Base-by-base conservation (phyloP, 331 rosid genomes). In the Prunus yedoensis region DNA sequence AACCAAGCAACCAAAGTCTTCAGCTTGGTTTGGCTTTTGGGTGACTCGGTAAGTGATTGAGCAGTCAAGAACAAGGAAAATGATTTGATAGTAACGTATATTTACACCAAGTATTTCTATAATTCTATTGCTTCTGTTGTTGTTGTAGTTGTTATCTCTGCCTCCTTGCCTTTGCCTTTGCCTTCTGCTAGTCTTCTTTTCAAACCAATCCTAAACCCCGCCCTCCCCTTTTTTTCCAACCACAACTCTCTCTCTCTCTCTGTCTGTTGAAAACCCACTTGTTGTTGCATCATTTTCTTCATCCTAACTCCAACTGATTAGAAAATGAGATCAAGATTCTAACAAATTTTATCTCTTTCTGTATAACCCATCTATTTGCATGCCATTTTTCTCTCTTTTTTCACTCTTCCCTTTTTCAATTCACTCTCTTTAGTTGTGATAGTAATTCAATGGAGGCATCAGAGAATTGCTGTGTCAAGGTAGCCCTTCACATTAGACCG, bases 401-500 rank as follows among this genome's bases (percentile, higher is more conserved):
- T 52, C 41, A 4, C 41, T 35, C 8, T 10, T 16, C 5, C 50
- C 10, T 46, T 23, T 50, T 50, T 71, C 4, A 35, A 3, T 4
- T 51, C 64, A 60, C 45, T 46, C 6, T 66, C 62, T 28, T 20
- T 17, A 35, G 6, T 35, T 20, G 21, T 4, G 30, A 50, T 38
- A 28, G 66, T 12, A 15, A 53, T 65, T 57, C 20, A 77, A 73
- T 91, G 97, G 94, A 91, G 68, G 38, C 87, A 7, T 72, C 89
- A 50, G 92, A 91, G 74, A 89, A 86, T 81, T 91, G 94, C 47
- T 75, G 78, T 18, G 97, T 91, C 3, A 91, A 91, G 85, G 97
- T 91, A 68, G 94, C 94, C 62, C 85, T 91, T 79, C 97, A 91
- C 72, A 81, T 89, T 81, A 92, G 97, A 11, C 97, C 97, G 1